Conservation (phyloP, 257 asterid genomes). For the Solanum pimpinellifolium region DNA sequence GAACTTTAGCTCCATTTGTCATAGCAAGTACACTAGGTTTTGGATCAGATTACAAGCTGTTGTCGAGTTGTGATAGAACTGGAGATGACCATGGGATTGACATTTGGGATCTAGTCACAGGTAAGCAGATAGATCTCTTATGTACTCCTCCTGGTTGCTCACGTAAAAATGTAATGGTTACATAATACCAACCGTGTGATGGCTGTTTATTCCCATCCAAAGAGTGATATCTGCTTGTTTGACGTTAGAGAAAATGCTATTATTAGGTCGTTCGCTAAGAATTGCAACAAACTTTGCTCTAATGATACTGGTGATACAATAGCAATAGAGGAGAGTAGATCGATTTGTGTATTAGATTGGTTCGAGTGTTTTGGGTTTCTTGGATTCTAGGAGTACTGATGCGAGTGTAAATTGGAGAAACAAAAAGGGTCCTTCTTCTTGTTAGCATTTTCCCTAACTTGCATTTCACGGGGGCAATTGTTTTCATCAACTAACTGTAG, state of each 20-base stretch:
- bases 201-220: no score
- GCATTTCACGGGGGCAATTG: constrained; percentile 60
- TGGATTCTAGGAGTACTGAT: constrained; percentile 54
- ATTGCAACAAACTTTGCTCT: no score
- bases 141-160: no score
- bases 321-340: constrained; percentile 10
- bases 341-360: constrained; percentile 42
- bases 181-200: constrained; percentile 48
- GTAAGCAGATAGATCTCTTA: constrained; percentile 52
- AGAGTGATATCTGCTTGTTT: constrained; percentile 10
- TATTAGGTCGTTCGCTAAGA: no score
- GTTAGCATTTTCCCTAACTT: constrained; percentile 29
- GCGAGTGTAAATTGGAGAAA: neutral
- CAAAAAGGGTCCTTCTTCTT: no score
- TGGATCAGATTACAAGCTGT: no score
- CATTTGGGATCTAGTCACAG: neutral
- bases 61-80: no score
- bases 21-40: no score
- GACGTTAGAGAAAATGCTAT: constrained; percentile 21
- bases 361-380: constrained; percentile 74
- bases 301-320: constrained; percentile 35
- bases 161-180: constrained; percentile 28
- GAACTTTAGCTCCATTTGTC: no score
- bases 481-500: constrained; percentile 72
- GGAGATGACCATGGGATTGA: no score